phyloP scores from a whole-genome alignment of 495 filamentous ascomycete genomes.

The Immersiella caudata region DNA sequence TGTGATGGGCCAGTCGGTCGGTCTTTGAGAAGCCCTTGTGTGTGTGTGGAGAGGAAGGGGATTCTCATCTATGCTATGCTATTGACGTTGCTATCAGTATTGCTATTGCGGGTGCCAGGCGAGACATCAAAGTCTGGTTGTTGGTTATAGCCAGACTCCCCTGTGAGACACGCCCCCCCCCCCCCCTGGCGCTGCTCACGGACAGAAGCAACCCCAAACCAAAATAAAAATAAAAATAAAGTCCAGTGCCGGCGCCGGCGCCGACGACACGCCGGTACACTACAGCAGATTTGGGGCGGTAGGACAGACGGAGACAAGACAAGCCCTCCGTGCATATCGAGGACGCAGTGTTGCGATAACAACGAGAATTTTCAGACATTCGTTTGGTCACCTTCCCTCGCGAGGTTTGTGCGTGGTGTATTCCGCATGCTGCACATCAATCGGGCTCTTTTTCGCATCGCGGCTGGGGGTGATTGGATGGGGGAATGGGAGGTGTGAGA shows the following conservation, averaged over 20 bases:
- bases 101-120: no score
- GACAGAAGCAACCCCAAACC: no score
- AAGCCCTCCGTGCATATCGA: not conserved
- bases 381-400: not conserved
- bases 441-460: not conserved
- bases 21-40: not conserved
- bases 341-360: not conserved
- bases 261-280: not conserved
- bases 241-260: no score
- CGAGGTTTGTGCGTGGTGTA: no score
- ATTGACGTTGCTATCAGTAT: not conserved
- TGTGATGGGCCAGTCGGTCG: not conserved
- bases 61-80: not conserved
- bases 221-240: no score
- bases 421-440: not conserved
- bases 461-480: not conserved
- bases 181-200: no score
- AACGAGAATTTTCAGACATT: not conserved
- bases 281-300: not conserved
- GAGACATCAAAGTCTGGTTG: no score
- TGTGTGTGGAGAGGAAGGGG: no score
- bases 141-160: no score
- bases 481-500: not conserved
- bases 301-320: constrained; percentile 1
- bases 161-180: no score